These are phyloP conservation scores for Cryptococcus sp. DNA, from an alignment of 1,284 basidiomycete species.

Conservation along the genomic window DNA sequence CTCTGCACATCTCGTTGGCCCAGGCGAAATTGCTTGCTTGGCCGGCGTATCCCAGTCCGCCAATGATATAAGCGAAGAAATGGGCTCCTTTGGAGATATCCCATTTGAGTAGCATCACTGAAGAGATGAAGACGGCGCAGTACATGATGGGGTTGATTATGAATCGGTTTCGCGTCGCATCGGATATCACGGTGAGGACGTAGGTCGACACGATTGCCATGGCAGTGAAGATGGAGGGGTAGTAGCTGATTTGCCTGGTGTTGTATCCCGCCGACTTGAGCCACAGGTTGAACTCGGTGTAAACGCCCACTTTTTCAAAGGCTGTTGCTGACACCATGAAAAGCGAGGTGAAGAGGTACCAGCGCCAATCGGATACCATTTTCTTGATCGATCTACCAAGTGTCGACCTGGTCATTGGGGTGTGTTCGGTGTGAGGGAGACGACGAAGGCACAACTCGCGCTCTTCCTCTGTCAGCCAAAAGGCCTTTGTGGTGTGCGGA, in stretches of 20 bases:
- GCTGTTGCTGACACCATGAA: slow-evolving; percentile 36
- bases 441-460: slow-evolving; percentile 31
- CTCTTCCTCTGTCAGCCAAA: slow-evolving; percentile 43
- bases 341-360: slow-evolving; percentile 38
- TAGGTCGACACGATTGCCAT: slow-evolving; percentile 44
- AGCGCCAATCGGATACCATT: slow-evolving; percentile 32
- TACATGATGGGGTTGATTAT: slow-evolving; percentile 48
- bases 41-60: slow-evolving; percentile 42
- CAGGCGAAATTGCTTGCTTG: slow-evolving; percentile 50
- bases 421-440: slow-evolving; percentile 29
- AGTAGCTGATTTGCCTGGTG: slow-evolving; percentile 36
- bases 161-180: slow-evolving; percentile 41
- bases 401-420: slow-evolving; percentile 28
- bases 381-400: slow-evolving; percentile 27
- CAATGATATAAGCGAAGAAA: slow-evolving; percentile 44
- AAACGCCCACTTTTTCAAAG: slow-evolving; percentile 44
- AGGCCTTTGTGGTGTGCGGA: slow-evolving; percentile 40
- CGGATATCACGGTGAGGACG: slow-evolving; percentile 37
- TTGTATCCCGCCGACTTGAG: slow-evolving; percentile 29
- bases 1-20: slow-evolving; percentile 43
- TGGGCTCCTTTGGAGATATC: slow-evolving; percentile 29
- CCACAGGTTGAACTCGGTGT: slow-evolving; percentile 40
- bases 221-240: slow-evolving; percentile 33
- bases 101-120: slow-evolving; percentile 44
- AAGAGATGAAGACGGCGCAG: slow-evolving; percentile 31